Evolutionary conservation across 2,329 filamentous ascomycete species (phyloP).

Genomic region (Sporothrix pseudoabietina): DNA sequence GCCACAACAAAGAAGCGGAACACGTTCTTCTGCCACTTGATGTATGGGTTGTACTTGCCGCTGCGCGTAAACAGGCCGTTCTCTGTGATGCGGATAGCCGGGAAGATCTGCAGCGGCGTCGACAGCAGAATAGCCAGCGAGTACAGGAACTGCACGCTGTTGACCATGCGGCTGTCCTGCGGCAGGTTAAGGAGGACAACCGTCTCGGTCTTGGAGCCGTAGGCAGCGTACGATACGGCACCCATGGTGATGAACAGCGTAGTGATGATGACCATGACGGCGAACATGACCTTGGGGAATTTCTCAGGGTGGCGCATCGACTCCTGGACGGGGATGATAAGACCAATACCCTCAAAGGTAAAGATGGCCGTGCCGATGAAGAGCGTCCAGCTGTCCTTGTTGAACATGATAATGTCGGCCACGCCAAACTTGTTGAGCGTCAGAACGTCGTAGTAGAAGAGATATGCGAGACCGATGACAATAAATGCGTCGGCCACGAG

Average conservation of each 20-base stretch:
- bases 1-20: conserved; percentile 94
- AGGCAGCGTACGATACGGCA: conserved; percentile 92
- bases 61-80: conserved; percentile 91
- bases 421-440: conserved; percentile 77
- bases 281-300: conserved; percentile 83
- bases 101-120: conserved; percentile 95
- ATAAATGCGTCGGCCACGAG: conserved; percentile 94
- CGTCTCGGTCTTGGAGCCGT: conserved; percentile 91
- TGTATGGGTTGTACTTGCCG: conserved; percentile 95
- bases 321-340: conserved; percentile 97
- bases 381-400: conserved; percentile 87
- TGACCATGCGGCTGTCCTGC: conserved; percentile 93
- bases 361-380: conserved; percentile 99
- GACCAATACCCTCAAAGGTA: conserved; percentile 95
- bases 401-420: conserved; percentile 87
- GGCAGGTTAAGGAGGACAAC: conserved; percentile 95
- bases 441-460: conserved; percentile 92
- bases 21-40: conserved; percentile 99
- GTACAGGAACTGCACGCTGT: conserved; percentile 94
- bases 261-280: conserved; percentile 94
- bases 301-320: conserved; percentile 91
- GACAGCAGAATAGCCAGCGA: conserved; percentile 96
- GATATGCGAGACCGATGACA: conserved; percentile 83
- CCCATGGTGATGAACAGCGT: conserved; percentile 89
- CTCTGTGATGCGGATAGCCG: conserved; percentile 93